Percentiles rank a stretch among this genome's conserved stretches.
These are phyloP conservation scores for Dactylellina leptospora DNA, from an alignment of 2,329 filamentous ascomycete species.

Conservation along the genomic window DNA sequence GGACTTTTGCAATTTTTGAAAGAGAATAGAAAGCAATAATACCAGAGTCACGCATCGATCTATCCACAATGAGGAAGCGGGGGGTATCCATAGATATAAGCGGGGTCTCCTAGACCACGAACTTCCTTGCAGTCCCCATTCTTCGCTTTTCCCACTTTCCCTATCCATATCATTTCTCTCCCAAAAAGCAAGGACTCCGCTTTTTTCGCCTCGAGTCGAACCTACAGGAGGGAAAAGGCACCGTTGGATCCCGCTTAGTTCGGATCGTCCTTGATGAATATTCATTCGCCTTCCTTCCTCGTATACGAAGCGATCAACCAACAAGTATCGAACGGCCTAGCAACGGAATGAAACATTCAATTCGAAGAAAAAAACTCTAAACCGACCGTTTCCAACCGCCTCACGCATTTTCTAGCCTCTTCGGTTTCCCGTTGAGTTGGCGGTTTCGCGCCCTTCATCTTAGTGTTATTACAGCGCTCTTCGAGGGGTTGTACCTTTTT, in stretches of 20 bases:
- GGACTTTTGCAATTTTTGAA: conserved; percentile 1
- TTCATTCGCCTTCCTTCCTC: conserved; percentile 29
- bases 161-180: conserved; percentile 24
- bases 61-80: background rate
- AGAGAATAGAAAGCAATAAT: conserved; percentile 13
- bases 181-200: background rate
- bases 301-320: conserved; percentile 27
- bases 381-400: conserved; percentile 45
- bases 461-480: conserved; percentile 2
- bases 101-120: conserved; percentile 24
- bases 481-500: background rate
- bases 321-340: background rate
- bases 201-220: conserved; percentile 36
- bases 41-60: background rate
- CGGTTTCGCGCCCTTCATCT: conserved; percentile 15
- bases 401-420: conserved; percentile 14
- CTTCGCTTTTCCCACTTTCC: conserved; percentile 33
- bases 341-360: conserved; percentile 24
- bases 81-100: conserved; percentile 31
- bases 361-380: conserved; percentile 31
- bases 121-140: conserved; percentile 1
- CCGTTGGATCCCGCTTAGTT: conserved; percentile 28
- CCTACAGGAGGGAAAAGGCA: conserved; percentile 25
- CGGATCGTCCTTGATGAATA: conserved; percentile 18
- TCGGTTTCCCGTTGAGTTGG: conserved; percentile 1